A percentile compares a stretch with the other conserved stretches of the same genome.
Conservation (phyloP, 257 asterid genomes). For the Solanum etuberosum region DNA sequence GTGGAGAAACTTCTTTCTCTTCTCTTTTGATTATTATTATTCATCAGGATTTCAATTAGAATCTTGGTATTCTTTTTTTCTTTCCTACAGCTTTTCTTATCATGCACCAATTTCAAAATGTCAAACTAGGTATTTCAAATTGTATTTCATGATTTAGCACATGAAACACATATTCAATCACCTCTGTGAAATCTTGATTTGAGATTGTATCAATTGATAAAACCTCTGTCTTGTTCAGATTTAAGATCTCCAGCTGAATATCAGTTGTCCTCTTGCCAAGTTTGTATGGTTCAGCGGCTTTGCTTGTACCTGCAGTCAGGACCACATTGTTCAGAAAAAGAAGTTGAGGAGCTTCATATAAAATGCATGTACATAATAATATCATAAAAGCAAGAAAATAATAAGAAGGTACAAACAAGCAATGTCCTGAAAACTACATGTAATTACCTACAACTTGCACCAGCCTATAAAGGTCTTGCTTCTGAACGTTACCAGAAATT, state of each 20-base stretch:
- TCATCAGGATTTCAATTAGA: neutral
- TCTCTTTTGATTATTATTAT: neutral
- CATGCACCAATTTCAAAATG: neutral
- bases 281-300: slow-evolving; percentile 76
- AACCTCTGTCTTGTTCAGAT: slow-evolving; percentile 87
- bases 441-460: slow-evolving; percentile 92
- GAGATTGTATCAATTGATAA: slow-evolving; percentile 84
- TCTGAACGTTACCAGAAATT: slow-evolving; percentile 72
- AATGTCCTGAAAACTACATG: slow-evolving; percentile 1
- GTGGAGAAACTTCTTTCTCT: neutral
- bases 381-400: neutral
- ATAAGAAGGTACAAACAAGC: neutral
- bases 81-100: neutral
- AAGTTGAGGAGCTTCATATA: neutral
- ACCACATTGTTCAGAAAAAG: neutral
- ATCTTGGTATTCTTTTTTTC: neutral
- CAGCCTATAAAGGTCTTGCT: slow-evolving; percentile 95
- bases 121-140: neutral
- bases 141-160: neutral
- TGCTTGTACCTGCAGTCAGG: slow-evolving; percentile 66
- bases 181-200: slow-evolving; percentile 98
- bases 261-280: slow-evolving; percentile 79
- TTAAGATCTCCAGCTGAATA: slow-evolving; percentile 74
- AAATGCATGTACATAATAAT: neutral
- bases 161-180: slow-evolving; percentile 13